These are phyloP conservation scores for Prototheca wickerhamii DNA, from an alignment of 163 green algal genomes.

Conservation along the genomic window DNA sequence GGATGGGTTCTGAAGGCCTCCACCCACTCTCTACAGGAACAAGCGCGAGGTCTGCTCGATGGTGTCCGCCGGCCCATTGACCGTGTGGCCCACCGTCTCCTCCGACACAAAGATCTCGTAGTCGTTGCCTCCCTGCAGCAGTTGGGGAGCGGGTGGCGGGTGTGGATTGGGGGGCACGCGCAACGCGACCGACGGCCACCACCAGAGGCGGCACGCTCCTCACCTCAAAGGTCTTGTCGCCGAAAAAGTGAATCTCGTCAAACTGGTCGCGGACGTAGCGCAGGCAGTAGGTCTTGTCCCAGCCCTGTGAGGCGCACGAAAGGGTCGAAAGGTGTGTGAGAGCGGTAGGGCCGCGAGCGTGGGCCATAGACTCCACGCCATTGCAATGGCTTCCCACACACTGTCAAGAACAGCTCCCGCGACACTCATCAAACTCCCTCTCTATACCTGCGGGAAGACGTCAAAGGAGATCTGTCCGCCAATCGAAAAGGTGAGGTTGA, in stretches of 20 bases:
- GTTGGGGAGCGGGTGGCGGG: no score
- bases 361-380: neutral
- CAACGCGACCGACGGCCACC: no score
- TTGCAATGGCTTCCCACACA: neutral
- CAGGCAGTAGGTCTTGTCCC: slow-evolving; percentile 99
- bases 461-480: slow-evolving; percentile 99
- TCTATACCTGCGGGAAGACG: slow-evolving; percentile 76
- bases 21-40: slow-evolving; percentile 49
- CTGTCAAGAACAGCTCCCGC: no score
- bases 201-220: neutral
- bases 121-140: slow-evolving; percentile 91
- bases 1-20: no score
- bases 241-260: slow-evolving; percentile 98
- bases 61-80: slow-evolving; percentile 82
- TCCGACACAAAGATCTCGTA: slow-evolving; percentile 90
- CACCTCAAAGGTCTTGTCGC: slow-evolving; percentile 94
- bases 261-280: slow-evolving; percentile 90
- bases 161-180: no score
- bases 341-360: neutral
- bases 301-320: slow-evolving; percentile 52
- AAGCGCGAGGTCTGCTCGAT: slow-evolving; percentile 71
- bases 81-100: slow-evolving; percentile 87
- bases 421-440: neutral
- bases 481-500: slow-evolving; percentile 88
- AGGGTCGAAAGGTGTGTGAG: neutral